Conservation (phyloP, 306 rosid species). For the Trichosanthes cucumerina region DNA sequence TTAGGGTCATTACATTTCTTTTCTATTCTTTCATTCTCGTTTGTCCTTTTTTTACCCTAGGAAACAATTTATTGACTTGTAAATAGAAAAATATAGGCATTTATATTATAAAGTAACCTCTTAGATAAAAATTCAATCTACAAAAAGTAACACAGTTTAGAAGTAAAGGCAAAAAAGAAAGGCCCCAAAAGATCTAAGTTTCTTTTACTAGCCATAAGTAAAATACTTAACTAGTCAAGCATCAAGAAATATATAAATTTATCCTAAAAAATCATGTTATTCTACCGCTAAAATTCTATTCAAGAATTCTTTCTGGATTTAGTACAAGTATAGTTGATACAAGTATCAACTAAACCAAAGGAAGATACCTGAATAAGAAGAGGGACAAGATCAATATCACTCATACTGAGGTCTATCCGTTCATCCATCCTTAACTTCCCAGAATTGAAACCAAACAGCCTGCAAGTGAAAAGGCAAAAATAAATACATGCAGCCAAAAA, state of each 20-base stretch:
- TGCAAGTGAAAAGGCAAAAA: constrained; percentile 24
- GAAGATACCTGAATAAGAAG: constrained; percentile 72
- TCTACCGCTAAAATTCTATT: not conserved
- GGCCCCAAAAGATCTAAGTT: not conserved
- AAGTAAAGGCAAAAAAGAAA: not conserved
- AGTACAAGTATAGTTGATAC: not conserved
- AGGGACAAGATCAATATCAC: constrained; percentile 92
- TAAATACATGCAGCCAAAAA: not conserved
- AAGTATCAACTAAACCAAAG: not conserved
- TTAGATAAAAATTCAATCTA: not conserved
- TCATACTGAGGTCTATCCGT: constrained; percentile 75
- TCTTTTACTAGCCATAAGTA: not conserved
- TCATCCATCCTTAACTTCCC: constrained; percentile 87
- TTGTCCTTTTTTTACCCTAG: not conserved
- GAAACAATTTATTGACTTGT: not conserved
- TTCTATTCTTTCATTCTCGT: not conserved
- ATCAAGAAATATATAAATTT: not conserved
- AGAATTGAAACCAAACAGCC: constrained; percentile 77
- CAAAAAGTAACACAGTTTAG: not conserved
- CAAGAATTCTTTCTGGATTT: not conserved
- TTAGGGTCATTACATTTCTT: too few relatives aligned
- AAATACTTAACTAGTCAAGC: not conserved
- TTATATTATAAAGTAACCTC: not conserved
- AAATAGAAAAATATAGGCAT: not conserved
- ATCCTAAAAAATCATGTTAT: not conserved